Evolutionary conservation across 169 alveolate genomes (phyloP), one percentile per base, ranked within the genome.

Genomic region (Plasmodium ovale): DNA sequence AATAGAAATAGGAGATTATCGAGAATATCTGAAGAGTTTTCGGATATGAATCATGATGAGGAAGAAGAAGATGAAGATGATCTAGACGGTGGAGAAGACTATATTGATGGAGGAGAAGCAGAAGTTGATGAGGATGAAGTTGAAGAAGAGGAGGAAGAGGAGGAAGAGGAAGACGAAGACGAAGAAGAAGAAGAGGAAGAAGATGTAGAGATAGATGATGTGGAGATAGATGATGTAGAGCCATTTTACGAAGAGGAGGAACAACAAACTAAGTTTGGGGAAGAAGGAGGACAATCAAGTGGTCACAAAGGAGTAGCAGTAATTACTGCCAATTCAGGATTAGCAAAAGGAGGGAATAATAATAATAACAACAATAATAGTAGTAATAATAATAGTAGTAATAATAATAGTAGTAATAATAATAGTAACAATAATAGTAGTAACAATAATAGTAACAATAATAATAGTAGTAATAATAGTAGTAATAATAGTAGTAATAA

Each of bases 41-140:
- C 89, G 3, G 72, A 79, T 70, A 25, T 35, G 19, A 53, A 79
- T n/a, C 10, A 71, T 16, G 82, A 68, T 69, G 72, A 60, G 14
- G 62, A 65, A 44, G 58, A 42, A 44, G 21, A 51, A 23, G 35
- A 23, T n/a, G 37, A 54, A 31, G n/a, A n/a, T n/a, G n/a, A n/a
- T n/a, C n/a, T n/a, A n/a, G n/a, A n/a, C n/a, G n/a, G n/a, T n/a
- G n/a, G n/a, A n/a, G n/a, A n/a, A n/a, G n/a, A n/a, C n/a, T n/a
- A n/a, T n/a, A n/a, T n/a, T n/a, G n/a, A n/a, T n/a, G n/a, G n/a
- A n/a, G n/a, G n/a, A n/a, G n/a, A n/a, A n/a, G n/a, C n/a, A n/a
- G n/a, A n/a, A n/a, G n/a, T n/a, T n/a, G n/a, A n/a, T n/a, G n/a
- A n/a, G n/a, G n/a, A n/a, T n/a, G n/a, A n/a, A n/a, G n/a, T n/a